These are phyloP conservation scores for Tolypocladium paradoxum DNA, from an alignment of 2,329 filamentous ascomycete genomes.

Conservation along the genomic window DNA sequence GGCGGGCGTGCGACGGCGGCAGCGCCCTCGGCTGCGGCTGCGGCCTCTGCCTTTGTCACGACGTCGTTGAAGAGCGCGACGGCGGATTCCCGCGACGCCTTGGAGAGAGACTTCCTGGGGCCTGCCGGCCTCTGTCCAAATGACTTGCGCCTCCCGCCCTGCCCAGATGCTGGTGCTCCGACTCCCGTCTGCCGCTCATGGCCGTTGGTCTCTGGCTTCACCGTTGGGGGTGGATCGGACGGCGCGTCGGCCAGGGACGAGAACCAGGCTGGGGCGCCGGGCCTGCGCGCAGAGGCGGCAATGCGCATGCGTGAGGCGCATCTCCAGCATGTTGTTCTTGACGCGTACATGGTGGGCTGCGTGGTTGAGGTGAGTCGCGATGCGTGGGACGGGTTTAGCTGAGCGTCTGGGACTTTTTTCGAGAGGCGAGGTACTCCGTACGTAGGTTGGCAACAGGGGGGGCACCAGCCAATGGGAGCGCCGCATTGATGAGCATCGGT, in stretches of 20 bases:
- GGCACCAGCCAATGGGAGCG: neutral
- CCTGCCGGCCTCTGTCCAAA: neutral
- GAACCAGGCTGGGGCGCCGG: conserved; percentile 12
- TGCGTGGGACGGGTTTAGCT: neutral
- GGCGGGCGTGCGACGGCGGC: conserved; percentile 1
- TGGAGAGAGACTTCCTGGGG: neutral
- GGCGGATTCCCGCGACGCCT: conserved; percentile 11
- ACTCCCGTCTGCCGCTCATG: neutral
- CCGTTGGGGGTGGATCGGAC: neutral
- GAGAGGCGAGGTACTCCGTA: conserved; percentile 1
- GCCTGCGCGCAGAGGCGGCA: conserved; percentile 6
- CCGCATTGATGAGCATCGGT: neutral
- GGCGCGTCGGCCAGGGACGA: conserved; percentile 11
- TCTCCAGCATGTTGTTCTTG: conserved; percentile 23
- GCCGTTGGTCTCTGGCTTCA: neutral
- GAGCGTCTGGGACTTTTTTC: neutral
- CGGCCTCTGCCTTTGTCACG: conserved; percentile 10
- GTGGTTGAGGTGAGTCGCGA: neutral
- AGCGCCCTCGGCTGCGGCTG: neutral
- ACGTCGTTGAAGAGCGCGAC: conserved; percentile 25
- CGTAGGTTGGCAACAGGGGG: neutral
- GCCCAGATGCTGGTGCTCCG: neutral
- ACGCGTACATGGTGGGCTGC: conserved; percentile 20
- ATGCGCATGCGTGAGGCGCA: conserved; percentile 19
- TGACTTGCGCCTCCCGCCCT: neutral